Percentiles rank a stretch among this genome's conserved stretches.
Conservation (phyloP, 2,329 filamentous ascomycete genomes). For the Coniochaeta sp. region DNA sequence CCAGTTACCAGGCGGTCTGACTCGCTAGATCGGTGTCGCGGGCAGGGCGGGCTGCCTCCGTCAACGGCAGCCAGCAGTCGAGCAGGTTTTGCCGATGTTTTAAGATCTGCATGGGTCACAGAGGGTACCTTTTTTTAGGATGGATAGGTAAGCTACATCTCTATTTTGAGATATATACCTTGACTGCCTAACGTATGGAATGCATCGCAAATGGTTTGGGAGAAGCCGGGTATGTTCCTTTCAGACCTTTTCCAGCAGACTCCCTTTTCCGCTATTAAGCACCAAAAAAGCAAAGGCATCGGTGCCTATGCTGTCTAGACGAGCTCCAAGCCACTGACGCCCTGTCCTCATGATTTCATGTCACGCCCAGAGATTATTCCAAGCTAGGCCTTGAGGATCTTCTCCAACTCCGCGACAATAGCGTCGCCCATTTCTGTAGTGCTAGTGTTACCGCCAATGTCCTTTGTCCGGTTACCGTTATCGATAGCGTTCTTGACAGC, state of each 20-base stretch:
- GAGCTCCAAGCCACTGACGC: no score
- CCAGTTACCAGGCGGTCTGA: background rate
- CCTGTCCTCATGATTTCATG: no score
- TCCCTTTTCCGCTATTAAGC: background rate
- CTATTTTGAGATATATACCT: background rate
- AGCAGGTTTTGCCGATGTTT: background rate
- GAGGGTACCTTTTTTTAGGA: background rate
- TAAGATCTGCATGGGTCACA: background rate
- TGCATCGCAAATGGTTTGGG: background rate
- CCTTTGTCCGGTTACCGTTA: constrained; percentile 67
- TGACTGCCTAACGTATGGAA: background rate
- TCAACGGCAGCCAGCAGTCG: background rate
- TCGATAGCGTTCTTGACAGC: constrained; percentile 78
- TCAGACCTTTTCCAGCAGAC: background rate
- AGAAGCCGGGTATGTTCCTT: background rate
- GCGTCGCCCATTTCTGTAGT: constrained; percentile 75
- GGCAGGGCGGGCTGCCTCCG: background rate
- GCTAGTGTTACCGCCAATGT: constrained; percentile 70
- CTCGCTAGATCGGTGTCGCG: background rate
- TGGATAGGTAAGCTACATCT: background rate
- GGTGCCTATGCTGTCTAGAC: no score
- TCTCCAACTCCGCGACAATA: constrained; percentile 65
- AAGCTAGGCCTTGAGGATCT: constrained; percentile 45
- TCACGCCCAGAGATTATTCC: background rate
- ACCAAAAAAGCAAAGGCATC: background rate